phyloP scores from a whole-genome alignment of 495 filamentous ascomycete species.

The Lindgomyces ingoldianus region DNA sequence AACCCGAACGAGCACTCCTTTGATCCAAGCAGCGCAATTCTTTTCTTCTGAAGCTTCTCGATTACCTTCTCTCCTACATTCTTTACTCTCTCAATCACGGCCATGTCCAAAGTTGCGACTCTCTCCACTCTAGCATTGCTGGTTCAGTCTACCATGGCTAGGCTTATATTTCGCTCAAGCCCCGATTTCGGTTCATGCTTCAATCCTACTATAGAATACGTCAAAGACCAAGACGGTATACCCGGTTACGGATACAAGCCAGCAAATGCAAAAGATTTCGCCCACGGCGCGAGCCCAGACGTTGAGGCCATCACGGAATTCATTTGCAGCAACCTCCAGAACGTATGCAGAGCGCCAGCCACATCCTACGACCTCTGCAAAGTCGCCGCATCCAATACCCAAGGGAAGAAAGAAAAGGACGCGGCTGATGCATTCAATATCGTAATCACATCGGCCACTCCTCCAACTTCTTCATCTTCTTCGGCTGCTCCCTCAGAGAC shows the following conservation, averaged over 20 bases:
- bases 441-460: not conserved
- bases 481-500: not conserved
- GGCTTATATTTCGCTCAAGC: not conserved
- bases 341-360: not conserved
- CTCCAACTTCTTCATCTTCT: not conserved
- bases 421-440: constrained; percentile 2
- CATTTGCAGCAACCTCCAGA: constrained; percentile 6
- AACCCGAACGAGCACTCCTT: not conserved
- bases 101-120: constrained; percentile 4
- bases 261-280: not conserved
- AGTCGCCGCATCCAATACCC: not conserved
- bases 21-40: not conserved
- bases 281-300: constrained; percentile 4
- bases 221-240: constrained; percentile 3
- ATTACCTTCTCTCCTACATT: not conserved
- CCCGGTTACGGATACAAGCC: constrained; percentile 7
- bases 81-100: not conserved
- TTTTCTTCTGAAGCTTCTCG: not conserved
- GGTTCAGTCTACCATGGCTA: not conserved
- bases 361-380: constrained; percentile 4
- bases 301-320: not conserved
- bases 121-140: constrained; percentile 6
- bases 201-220: constrained; percentile 1
- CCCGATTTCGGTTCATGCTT: not conserved
- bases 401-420: not conserved